Evolutionary conservation across 1,284 basidiomycete species (phyloP).

Genomic region (Leccinum variabile): DNA sequence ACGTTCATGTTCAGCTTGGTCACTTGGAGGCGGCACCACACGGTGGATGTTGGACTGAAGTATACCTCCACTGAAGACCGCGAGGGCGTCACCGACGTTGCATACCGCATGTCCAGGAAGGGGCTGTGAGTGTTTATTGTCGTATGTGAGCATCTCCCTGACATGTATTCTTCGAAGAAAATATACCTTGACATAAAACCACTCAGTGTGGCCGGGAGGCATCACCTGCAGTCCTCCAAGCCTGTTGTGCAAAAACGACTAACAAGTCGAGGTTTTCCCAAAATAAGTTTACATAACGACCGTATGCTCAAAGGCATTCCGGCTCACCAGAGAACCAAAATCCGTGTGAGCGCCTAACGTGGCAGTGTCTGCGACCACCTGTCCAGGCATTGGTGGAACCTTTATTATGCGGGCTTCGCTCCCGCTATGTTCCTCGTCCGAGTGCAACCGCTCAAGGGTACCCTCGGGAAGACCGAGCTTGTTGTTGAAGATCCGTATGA

Average conservation of each 20-base stretch:
- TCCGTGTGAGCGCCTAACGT: constrained; percentile 57
- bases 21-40: constrained; percentile 47
- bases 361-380: constrained; percentile 29
- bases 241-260: constrained; percentile 68
- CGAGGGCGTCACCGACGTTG: constrained; percentile 60
- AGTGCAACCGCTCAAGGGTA: constrained; percentile 49
- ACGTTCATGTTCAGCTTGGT: constrained; percentile 47
- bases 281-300: not conserved
- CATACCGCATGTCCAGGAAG: constrained; percentile 59
- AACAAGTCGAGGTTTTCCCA: not conserved
- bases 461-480: constrained; percentile 56
- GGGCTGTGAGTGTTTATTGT: constrained; percentile 36
- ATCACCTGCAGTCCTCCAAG: constrained; percentile 74
- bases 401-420: constrained; percentile 62
- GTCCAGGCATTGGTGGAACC: constrained; percentile 42
- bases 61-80: constrained; percentile 58
- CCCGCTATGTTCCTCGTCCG: constrained; percentile 48
- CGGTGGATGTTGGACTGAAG: constrained; percentile 58
- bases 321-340: constrained; percentile 48
- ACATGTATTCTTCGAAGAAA: not conserved
- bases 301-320: not conserved
- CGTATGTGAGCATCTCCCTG: not conserved
- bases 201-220: constrained; percentile 57
- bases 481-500: constrained; percentile 57
- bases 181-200: constrained; percentile 65